Conservation (phyloP, 192 early-diverging fungal species). For the Rhizophagus sp. region DNA sequence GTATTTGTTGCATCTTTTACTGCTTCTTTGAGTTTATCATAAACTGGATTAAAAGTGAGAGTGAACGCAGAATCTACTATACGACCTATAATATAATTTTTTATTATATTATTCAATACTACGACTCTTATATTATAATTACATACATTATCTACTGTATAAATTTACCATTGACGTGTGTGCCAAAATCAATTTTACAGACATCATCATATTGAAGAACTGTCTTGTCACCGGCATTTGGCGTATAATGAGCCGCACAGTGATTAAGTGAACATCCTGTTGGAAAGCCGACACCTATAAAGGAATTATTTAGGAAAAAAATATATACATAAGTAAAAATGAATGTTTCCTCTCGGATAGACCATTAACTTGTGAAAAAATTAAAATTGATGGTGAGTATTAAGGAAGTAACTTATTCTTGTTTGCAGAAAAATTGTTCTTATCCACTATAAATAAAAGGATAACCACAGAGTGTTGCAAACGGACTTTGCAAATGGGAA, state of each 20-base stretch:
- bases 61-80: constrained; percentile 98
- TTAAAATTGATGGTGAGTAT: constrained; percentile 18
- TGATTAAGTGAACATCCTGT: constrained; percentile 93
- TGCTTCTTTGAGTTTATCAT: constrained; percentile 81
- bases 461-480: constrained; percentile 33
- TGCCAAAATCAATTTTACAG: constrained; percentile 96
- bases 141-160: background rate
- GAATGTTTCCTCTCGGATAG: constrained; percentile 29
- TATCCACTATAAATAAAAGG: constrained; percentile 4
- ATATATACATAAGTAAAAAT: background rate
- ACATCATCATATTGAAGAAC: constrained; percentile 89
- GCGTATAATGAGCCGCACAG: constrained; percentile 96
- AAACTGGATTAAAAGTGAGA: constrained; percentile 87
- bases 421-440: constrained; percentile 35
- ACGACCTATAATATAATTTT: constrained; percentile 50
- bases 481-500: background rate
- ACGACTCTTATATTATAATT: background rate
- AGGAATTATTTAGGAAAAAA: background rate
- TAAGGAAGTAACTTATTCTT: constrained; percentile 5
- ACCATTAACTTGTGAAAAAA: constrained; percentile 8
- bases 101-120: background rate
- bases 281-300: constrained; percentile 86
- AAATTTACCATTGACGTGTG: constrained; percentile 80
- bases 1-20: constrained; percentile 97
- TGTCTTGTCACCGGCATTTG: constrained; percentile 94